Base-by-base conservation (phyloP, 495 filamentous ascomycete genomes). In the Cercophora newfieldiana region DNA sequence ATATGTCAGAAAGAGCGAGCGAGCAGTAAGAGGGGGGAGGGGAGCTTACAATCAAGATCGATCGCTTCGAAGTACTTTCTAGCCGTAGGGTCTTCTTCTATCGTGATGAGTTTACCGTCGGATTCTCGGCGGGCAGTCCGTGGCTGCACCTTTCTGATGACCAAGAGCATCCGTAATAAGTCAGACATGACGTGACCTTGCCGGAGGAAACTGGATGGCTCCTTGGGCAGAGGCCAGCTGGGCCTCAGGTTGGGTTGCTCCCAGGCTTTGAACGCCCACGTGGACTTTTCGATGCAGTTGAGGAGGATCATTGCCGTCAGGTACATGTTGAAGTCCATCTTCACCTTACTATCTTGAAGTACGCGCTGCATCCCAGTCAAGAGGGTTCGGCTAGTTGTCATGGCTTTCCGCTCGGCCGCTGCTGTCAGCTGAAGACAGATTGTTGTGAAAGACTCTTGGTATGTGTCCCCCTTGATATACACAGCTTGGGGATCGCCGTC, bases 271-370 rank as follows among this genome's bases (percentile, higher is more conserved):
- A 91, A 93, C 0, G 91, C 83, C 89, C 91, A 94, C 59, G 87
- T 90, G n/a, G 89, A 90, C 72, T 91, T 89, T 77, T 95, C 92
- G 10, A 94, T 85, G 63, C 90, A 92, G 74, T 89, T 91, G 44
- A 95, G 79, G 19, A 94, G 82, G 37, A 95, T 84, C 63, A 94
- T 76, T 14, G 88, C 85, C 3, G 89, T 86, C 18, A 94, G 80
- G 75, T 91, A 94, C 51, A 89, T 92, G 70, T 89, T 87, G 65
- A 93, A 92, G 48, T 79, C 79, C 69, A 85, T 85, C 65, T 84
- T 89, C 49, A 82, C 84, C 75, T 91, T 89, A 72, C 87, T 86
- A 51, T 90, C 87, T 66, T 90, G 89, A n/a, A 94, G 78, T 3
- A 91, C 81, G 8, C 88, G 86, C 72, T 94, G 91, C 19, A 96